Base-by-base conservation (phyloP, 2,329 filamentous ascomycete genomes). In the Alternaria postmessia region DNA sequence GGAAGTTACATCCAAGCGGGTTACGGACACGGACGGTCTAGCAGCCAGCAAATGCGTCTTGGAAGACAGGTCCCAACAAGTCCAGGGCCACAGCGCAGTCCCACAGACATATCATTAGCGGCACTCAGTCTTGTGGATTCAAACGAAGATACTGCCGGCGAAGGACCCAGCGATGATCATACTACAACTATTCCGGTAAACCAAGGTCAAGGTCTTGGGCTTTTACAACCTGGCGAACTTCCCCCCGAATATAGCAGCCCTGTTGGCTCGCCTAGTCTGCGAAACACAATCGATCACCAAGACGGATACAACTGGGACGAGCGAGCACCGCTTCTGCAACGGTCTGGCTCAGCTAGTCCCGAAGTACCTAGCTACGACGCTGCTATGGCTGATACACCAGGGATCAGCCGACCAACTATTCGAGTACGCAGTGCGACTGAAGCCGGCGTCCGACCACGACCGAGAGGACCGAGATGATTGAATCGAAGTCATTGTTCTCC, bases 71-170 rank as follows among this genome's bases (percentile, higher is more conserved):
- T 81, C 63, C 91, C 93, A 8, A 91, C 91, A 20, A 97, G 92
- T 74, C 94, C 94, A 0, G 95, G 95, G 3, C 95, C 95, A 2
- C 86, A 93, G 62, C 87, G 94, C 69, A 96, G 92, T 73, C 94
- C 95, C 8, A 98, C 95, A 11, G 95, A 98, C 77, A 99, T 99
- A 67, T 97, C 94, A 8, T 86, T 99, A 48, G 92, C 94, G 28
- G 93, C 94, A 72, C 85, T 97, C 54, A 89, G 92, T 44, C 91
- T 90, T 59, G 84, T 90, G 54, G 85, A 89, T 56, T 86, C 86
- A 5, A 81, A 88, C 52, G 86, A 87, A 63, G 90, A 94, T 67
- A 86, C 88, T 57, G 87, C 84, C 57, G 87, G 84, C n/a, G 92
- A 93, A 72, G 92, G 93, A 58, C 85, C 87, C 24, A 91, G 90